Evolutionary conservation across 352 stramenopile species (phyloP).

Genomic region (Thalassiosira ordinaria): DNA sequence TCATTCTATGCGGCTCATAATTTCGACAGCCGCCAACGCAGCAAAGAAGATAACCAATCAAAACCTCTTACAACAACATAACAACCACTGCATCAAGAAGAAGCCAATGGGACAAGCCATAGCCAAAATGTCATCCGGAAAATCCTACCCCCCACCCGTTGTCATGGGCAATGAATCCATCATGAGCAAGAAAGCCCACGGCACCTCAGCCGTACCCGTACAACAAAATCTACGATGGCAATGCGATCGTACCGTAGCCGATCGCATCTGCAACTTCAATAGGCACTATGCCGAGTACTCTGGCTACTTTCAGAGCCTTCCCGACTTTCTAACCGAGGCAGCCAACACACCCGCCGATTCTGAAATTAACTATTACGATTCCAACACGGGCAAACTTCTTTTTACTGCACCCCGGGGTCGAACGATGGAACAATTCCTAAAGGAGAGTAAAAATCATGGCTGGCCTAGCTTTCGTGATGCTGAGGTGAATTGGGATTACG

Average conservation of each 20-base stretch:
- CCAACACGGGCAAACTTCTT: constrained; percentile 83
- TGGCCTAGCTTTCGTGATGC: constrained; percentile 87
- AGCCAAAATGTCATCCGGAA: constrained; percentile 9
- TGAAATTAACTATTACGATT: constrained; percentile 87
- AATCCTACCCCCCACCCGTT: constrained; percentile 60
- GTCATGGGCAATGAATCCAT: constrained; percentile 84
- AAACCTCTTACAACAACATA: neutral
- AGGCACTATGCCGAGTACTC: constrained; percentile 80
- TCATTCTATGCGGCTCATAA: too few species aligned
- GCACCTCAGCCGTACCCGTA: constrained; percentile 77
- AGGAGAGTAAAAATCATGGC: constrained; percentile 77
- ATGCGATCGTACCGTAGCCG: constrained; percentile 63
- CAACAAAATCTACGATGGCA: constrained; percentile 85
- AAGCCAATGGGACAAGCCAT: neutral
- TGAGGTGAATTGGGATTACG: constrained; percentile 87
- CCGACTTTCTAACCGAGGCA: constrained; percentile 42
- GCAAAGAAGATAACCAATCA: neutral
- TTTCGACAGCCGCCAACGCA: too few species aligned
- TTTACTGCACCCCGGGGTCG: constrained; percentile 83
- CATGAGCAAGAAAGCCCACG: constrained; percentile 85
- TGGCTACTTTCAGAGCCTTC: constrained; percentile 65
- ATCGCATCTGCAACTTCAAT: constrained; percentile 85
- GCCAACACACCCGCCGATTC: constrained; percentile 2
- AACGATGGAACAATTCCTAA: constrained; percentile 84
- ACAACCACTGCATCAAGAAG: too few species aligned